Percentiles rank a stretch among this genome's conserved stretches.
phyloP scores from a whole-genome alignment of 768 basidiomycete species.

The Lentinus brumalis region DNA sequence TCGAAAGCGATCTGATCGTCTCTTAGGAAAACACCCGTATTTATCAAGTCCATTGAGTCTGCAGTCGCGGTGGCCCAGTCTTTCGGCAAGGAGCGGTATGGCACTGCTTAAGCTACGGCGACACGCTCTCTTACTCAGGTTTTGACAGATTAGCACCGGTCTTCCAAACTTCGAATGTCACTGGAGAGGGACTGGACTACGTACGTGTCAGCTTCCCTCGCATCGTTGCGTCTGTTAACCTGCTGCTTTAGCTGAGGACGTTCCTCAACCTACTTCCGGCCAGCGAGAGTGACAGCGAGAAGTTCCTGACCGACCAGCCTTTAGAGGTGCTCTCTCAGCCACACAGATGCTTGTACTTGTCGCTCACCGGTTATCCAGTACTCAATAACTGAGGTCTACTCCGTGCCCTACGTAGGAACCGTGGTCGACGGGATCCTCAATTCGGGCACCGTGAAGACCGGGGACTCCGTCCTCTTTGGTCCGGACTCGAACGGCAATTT shows the following conservation, averaged over 20 bases:
- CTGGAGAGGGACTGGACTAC: constrained; percentile 85
- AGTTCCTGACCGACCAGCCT: constrained; percentile 78
- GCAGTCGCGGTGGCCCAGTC: constrained; percentile 77
- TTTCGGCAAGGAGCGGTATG: constrained; percentile 74
- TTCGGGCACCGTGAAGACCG: constrained; percentile 70
- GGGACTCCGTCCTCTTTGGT: constrained; percentile 82
- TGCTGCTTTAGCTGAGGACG: constrained; percentile 61
- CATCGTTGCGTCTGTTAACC: neutral
- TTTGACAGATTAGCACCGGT: constrained; percentile 79
- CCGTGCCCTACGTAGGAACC: constrained; percentile 83
- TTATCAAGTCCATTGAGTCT: constrained; percentile 78
- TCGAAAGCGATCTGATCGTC: neutral
- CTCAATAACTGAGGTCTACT: constrained; percentile 84
- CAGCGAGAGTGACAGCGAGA: constrained; percentile 80
- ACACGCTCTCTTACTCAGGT: neutral
- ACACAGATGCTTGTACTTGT: neutral
- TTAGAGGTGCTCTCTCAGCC: constrained; percentile 55
- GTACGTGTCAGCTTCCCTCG: constrained; percentile 40
- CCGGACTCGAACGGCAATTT: constrained; percentile 94
- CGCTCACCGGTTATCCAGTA: constrained; percentile 46
- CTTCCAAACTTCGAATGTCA: constrained; percentile 92
- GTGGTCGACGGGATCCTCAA: constrained; percentile 86
- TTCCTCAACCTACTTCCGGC: constrained; percentile 92
- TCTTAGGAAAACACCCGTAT: constrained; percentile 75
- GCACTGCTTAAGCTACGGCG: neutral